Evolutionary conservation across 768 basidiomycete species (phyloP).

Genomic region (Kwoniella botswanensis): DNA sequence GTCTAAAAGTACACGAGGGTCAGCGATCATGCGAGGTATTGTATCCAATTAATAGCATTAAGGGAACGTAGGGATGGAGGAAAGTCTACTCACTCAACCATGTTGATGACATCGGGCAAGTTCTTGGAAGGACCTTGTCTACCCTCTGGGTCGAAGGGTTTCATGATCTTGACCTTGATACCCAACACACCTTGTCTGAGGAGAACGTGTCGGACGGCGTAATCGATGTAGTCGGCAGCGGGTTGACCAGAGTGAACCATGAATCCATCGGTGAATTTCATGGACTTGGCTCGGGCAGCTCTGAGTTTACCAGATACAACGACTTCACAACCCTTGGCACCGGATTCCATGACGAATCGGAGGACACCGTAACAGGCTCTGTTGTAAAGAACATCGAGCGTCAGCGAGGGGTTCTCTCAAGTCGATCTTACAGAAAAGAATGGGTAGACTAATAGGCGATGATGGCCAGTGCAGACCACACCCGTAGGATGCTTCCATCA

Average conservation of each 20-base stretch:
- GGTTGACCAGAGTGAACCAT: conserved; percentile 88
- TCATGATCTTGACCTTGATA: conserved; percentile 99
- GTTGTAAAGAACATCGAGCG: not conserved
- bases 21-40: not conserved
- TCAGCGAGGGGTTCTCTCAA: not conserved
- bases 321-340: conserved; percentile 99
- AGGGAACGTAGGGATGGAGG: not conserved
- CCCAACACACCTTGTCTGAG: conserved; percentile 98
- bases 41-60: not conserved
- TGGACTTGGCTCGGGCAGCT: conserved; percentile 98
- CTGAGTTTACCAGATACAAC: conserved; percentile 99
- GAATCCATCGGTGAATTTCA: conserved; percentile 99
- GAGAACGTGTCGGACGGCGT: conserved; percentile 96
- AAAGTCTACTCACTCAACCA: conserved; percentile 70
- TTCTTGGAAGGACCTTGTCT: conserved; percentile 85
- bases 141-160: conserved; percentile 92
- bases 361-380: conserved; percentile 99
- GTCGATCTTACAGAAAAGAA: too few species aligned
- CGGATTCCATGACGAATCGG: conserved; percentile 99
- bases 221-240: conserved; percentile 92
- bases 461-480: not conserved
- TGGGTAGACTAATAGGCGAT: not conserved
- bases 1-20: conserved; percentile 50
- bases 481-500: too few species aligned
- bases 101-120: conserved; percentile 91